These are phyloP conservation scores for Neophaeococcomyces mojaviensis DNA, from an alignment of 2,329 filamentous ascomycete species.

Conservation along the genomic window DNA sequence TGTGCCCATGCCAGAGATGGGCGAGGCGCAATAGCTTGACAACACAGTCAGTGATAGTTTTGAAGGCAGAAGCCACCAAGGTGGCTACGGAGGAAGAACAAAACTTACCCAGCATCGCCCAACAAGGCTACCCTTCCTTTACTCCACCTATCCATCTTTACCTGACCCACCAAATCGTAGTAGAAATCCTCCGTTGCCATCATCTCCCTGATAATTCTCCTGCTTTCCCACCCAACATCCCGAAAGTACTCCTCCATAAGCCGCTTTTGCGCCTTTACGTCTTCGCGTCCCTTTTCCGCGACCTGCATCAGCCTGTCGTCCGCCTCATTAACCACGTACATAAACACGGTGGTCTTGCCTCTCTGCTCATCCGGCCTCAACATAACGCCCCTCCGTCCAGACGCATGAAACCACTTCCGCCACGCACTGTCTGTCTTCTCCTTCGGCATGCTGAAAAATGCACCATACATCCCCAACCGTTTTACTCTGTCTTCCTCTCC, in stretches of 20 bases:
- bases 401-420: slow-evolving; percentile 19
- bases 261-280: slow-evolving; percentile 22
- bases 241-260: slow-evolving; percentile 26
- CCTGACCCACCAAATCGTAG: slow-evolving; percentile 31
- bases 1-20: slow-evolving; percentile 17
- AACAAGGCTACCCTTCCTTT: slow-evolving; percentile 24
- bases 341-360: slow-evolving; percentile 20
- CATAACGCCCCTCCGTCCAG: slow-evolving; percentile 17
- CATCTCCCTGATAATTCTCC: slow-evolving; percentile 35
- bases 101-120: slow-evolving; percentile 11
- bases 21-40: slow-evolving; percentile 12
- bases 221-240: slow-evolving; percentile 32
- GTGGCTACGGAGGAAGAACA: not conserved
- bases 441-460: slow-evolving; percentile 36
- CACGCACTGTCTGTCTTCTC: slow-evolving; percentile 18
- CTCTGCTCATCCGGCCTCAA: slow-evolving; percentile 23
- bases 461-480: slow-evolving; percentile 28
- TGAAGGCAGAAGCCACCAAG: no score
- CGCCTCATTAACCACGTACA: slow-evolving; percentile 27
- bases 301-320: slow-evolving; percentile 15
- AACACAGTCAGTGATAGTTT: not conserved
- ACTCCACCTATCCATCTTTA: slow-evolving; percentile 28
- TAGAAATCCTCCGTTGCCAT: slow-evolving; percentile 38
- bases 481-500: slow-evolving; percentile 25
- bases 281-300: slow-evolving; percentile 10